Evolutionary conservation across 1,284 basidiomycete species (phyloP), one percentile per base, ranked within the genome.

Genomic region (Hemileia vastatrix): DNA sequence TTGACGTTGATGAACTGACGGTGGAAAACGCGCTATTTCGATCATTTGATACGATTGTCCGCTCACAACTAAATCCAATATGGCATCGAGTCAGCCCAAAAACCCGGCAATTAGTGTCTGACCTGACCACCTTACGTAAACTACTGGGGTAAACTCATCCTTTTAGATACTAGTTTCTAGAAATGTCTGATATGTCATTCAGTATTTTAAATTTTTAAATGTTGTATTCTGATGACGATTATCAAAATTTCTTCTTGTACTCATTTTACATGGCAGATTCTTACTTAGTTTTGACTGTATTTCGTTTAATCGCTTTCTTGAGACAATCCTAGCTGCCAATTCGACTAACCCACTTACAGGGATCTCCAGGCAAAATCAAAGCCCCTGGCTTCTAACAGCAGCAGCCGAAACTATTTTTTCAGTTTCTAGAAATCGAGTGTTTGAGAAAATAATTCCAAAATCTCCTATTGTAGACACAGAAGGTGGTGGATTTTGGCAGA

Each of bases 71-170:
- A 3, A 89, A 95, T 74, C 83, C 92, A 0, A 86, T 96, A 3
- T 98, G 95, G 95, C 92, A 98, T 76, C 89, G 90, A 76, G 90
- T 96, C 24, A 90, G 91, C 1, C 84, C 88, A 2, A 86, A 84
- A 68, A 98, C 92, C 0, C 92, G 91, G 71, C 88, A 92, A 66
- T 83, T 97, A 9, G 91, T 97, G 4, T 83, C 82, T 54, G 94
- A 98, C 71, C 81, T 99, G 4, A 85, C 86, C 0, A 88, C 87
- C 1, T 81, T 99, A 2, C 82, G 95, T 0, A 84, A 86, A 49
- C 81, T 98, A 1, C 83, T 97, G 51, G 82, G 81, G 87, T 91
- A 70, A 65, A 86, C 79, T 8, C 40, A 43, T 45, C 45, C 45
- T 27, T 45, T 24, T 19, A 2, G 1, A 6, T 27, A 27, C 44